Conservation (phyloP, 2,329 filamentous ascomycete species). For the Monosporascus sp. region DNA sequence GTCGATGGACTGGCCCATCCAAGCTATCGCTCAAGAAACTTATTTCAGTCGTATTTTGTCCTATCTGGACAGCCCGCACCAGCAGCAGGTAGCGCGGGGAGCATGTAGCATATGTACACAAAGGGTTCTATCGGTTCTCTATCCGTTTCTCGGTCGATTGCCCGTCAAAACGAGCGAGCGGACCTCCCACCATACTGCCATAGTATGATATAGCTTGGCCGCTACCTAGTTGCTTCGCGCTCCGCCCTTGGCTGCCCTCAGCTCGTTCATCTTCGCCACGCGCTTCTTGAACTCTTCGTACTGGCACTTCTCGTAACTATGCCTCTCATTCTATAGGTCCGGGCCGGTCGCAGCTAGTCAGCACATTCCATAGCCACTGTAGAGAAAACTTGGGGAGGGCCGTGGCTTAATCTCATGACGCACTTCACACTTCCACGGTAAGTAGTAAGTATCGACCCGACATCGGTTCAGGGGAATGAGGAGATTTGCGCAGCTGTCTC, state of each 20-base stretch:
- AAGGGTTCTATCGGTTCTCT: not conserved
- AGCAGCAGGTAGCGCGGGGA: too few relatives aligned
- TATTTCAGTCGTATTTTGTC: too few relatives aligned
- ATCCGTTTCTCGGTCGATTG: not conserved
- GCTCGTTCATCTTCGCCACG: conserved; percentile 97
- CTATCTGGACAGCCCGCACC: too few relatives aligned
- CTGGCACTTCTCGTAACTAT: conserved; percentile 98
- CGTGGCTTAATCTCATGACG: conserved; percentile 26
- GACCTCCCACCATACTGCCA: not conserved
- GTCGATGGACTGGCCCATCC: too few relatives aligned
- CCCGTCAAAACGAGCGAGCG: not conserved
- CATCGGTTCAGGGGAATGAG: conserved; percentile 95
- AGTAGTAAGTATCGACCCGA: conserved; percentile 84
- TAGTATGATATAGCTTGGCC: too few relatives aligned
- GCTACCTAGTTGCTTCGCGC: conserved; percentile 70
- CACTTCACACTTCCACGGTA: conserved; percentile 98
- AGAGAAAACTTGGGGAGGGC: too few relatives aligned
- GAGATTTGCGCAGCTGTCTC: conserved; percentile 92
- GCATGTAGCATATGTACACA: too few relatives aligned
- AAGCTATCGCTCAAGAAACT: too few relatives aligned
- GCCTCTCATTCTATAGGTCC: conserved; percentile 72
- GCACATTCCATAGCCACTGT: too few relatives aligned
- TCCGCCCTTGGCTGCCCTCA: conserved; percentile 78
- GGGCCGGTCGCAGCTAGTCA: too few relatives aligned
- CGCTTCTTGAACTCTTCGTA: conserved; percentile 99